Base-by-base conservation (phyloP, 805 yeast genomes). In the Ogataea siamensis region DNA sequence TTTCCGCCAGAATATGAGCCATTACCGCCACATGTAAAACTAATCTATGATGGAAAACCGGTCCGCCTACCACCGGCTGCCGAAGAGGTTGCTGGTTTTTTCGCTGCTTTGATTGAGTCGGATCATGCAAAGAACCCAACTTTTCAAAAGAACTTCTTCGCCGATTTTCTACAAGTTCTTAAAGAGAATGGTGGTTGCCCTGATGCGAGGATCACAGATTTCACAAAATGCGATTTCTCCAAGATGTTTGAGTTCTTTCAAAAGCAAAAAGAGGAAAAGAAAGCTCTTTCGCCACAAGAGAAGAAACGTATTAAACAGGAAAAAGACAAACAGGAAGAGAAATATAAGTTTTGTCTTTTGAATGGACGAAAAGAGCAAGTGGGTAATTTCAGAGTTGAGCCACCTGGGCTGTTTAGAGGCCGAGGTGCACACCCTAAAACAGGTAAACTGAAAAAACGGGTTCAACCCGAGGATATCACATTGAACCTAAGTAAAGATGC, bases 381-480 rank as follows among this genome's bases (percentile, higher is more conserved):
- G 20, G 97, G 97, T 16, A 91, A 91, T 58, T 91, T 91, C 61
- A 71, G 91, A 55, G 81, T 91, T 33, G 99, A 91, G 69, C 98
- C 98, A 21, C 98, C 99, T 0, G 97, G 95, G 2, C 67, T 91
- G 39, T 91, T 89, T 58, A 73, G 97, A 62, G 99, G 98, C 29
- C 84, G 98, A 62, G 98, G 97, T 55, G 88, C 91, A 0, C 98
- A 89, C 60, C 98, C 98, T 12, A 87, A 85, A 60, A 89, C 97
- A 1, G 99, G 99, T 28, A 86, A 83, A 57, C 64, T 88, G 40
- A 91, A 91, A 59, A 76, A 82, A 53, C 74, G 99, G 47, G 96
- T 91, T 11, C 62, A 62, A 37, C 96, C 99, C 2, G 97, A 91
- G 63, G 93, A 87, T 53, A 83, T 91, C 30, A 83, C 91, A 0